Conservation (phyloP, 257 asterid genomes). For the Capsicum pubescens region DNA sequence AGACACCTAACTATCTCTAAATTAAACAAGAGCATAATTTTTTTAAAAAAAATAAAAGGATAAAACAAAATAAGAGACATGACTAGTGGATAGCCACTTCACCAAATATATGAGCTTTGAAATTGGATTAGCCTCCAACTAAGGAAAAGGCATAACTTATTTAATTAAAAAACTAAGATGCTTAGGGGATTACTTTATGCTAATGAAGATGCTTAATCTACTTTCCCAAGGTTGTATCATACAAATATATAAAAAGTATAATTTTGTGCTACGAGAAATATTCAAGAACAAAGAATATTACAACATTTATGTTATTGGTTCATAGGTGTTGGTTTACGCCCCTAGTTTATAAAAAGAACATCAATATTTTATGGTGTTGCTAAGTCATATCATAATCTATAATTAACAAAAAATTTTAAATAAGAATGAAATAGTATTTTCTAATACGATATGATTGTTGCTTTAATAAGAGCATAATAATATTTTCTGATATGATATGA, state of each 20-base stretch:
- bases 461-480: neutral
- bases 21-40: neutral
- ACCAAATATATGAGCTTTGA: neutral
- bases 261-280: too few relatives aligned
- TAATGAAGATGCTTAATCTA: conserved; percentile 28
- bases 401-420: neutral
- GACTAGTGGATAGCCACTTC: conserved; percentile 34
- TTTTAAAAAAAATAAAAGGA: too few relatives aligned
- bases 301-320: neutral
- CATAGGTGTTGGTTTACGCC: neutral
- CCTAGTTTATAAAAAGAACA: neutral
- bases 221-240: conserved; percentile 13
- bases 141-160: neutral
- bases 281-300: neutral
- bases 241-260: neutral
- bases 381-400: too few relatives aligned
- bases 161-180: conserved; percentile 19
- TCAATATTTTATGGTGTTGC: neutral
- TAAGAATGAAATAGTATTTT: neutral
- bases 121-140: conserved; percentile 1
- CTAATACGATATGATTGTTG: neutral
- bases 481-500: neutral
- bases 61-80: neutral
- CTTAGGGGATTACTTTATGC: conserved; percentile 17
- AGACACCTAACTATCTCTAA: neutral